Percentiles rank a stretch among this genome's conserved stretches.
Evolutionary conservation across 1,284 basidiomycete genomes (phyloP).

Genomic region (Moniliophthora roreri): DNA sequence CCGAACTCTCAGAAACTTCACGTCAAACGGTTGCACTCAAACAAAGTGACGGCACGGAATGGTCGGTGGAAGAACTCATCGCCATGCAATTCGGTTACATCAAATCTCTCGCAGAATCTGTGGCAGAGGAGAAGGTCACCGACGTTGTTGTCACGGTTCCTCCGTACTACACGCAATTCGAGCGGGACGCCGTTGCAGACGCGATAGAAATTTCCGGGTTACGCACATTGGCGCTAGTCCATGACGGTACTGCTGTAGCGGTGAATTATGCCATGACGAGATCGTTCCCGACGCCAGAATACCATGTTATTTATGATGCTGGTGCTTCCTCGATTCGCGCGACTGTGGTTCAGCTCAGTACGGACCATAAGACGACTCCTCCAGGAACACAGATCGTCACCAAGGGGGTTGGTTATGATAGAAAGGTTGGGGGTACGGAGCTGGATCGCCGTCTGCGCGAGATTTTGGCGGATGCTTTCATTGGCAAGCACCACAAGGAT

Average conservation of each 20-base stretch:
- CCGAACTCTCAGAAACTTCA: slow-evolving; percentile 55
- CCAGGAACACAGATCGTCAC: slow-evolving; percentile 76
- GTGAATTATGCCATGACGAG: slow-evolving; percentile 97
- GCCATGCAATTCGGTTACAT: slow-evolving; percentile 95
- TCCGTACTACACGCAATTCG: slow-evolving; percentile 82
- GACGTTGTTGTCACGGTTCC: slow-evolving; percentile 89
- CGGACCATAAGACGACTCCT: slow-evolving; percentile 55
- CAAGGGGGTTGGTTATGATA: slow-evolving; percentile 79
- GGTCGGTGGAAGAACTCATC: slow-evolving; percentile 88
- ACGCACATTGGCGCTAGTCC: slow-evolving; percentile 80
- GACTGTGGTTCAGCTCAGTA: slow-evolving; percentile 81
- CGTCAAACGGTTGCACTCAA: slow-evolving; percentile 61
- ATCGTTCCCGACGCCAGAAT: slow-evolving; percentile 78
- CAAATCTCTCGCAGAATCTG: slow-evolving; percentile 81
- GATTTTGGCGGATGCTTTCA: slow-evolving; percentile 77
- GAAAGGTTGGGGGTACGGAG: slow-evolving; percentile 76
- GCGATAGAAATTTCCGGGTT: slow-evolving; percentile 91
- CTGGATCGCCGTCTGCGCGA: slow-evolving; percentile 86
- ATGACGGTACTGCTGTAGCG: slow-evolving; percentile 91
- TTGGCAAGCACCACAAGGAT: slow-evolving; percentile 63
- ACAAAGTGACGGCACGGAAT: slow-evolving; percentile 64
- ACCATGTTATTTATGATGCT: slow-evolving; percentile 93
- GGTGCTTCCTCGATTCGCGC: slow-evolving; percentile 89
- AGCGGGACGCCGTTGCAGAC: slow-evolving; percentile 88
- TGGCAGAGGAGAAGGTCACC: slow-evolving; percentile 73